Conservation (phyloP, 1,139 yeast genomes). For the Yamadazyma mexicana region DNA sequence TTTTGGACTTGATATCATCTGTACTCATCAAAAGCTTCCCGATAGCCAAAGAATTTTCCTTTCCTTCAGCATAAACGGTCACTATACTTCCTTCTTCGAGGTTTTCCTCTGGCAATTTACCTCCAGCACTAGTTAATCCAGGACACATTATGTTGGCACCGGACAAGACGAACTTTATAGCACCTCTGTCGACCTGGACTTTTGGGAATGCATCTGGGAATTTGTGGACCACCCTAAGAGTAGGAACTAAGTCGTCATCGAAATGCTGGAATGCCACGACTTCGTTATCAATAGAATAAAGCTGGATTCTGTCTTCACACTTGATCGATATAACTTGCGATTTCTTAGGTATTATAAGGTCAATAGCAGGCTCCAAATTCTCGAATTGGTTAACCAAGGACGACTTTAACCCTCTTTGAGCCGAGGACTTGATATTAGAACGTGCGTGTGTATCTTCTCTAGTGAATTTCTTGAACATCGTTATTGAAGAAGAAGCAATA, state of each 20-base stretch:
- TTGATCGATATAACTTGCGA: conserved; percentile 80
- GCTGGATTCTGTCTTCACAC: conserved; percentile 85
- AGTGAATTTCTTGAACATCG: conserved; percentile 71
- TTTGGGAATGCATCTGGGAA: conserved; percentile 80
- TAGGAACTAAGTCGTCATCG: conserved; percentile 82
- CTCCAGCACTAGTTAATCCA: conserved; percentile 91
- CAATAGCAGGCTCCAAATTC: conserved; percentile 69
- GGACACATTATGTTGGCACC: conserved; percentile 99
- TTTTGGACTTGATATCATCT: conserved; percentile 78
- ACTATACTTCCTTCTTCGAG: conserved; percentile 69
- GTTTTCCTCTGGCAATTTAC: conserved; percentile 71
- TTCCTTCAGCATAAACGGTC: conserved; percentile 88
- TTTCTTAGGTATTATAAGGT: conserved; percentile 85
- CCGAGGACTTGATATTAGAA: conserved; percentile 89
- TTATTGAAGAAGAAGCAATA: not conserved
- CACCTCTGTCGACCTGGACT: conserved; percentile 94
- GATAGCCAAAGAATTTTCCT: conserved; percentile 85
- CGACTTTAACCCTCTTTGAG: conserved; percentile 78
- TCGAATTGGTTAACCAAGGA: conserved; percentile 76
- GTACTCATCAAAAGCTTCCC: conserved; percentile 88
- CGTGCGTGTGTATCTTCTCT: conserved; percentile 88
- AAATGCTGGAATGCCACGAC: conserved; percentile 81
- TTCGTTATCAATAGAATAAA: conserved; percentile 73
- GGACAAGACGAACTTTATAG: conserved; percentile 87
- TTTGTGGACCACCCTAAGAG: conserved; percentile 75